phyloP scores from a whole-genome alignment of 371 early-diverging fungal species.

The Mortierella sp. region DNA sequence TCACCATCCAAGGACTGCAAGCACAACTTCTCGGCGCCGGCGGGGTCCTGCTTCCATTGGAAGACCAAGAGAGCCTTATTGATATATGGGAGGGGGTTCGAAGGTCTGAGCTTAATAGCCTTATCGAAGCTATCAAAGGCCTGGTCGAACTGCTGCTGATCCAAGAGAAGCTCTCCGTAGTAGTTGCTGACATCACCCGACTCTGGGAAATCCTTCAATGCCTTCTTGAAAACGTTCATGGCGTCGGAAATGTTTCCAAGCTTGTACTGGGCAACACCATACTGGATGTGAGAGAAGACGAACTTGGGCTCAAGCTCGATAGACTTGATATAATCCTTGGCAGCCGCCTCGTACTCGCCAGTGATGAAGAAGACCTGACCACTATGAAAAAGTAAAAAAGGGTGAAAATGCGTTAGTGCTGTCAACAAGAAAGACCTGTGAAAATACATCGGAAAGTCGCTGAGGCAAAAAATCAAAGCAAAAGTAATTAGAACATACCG shows the following conservation, averaged over 20 bases:
- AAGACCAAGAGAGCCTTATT: constrained; percentile 95
- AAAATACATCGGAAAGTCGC: neutral
- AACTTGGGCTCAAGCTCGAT: constrained; percentile 86
- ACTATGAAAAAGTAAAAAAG: constrained; percentile 14
- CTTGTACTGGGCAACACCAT: constrained; percentile 95
- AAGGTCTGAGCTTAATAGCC: constrained; percentile 77
- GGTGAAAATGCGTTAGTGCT: neutral
- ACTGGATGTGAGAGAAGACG: constrained; percentile 94
- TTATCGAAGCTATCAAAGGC: constrained; percentile 84
- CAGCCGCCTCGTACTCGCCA: constrained; percentile 83
- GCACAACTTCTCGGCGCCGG: constrained; percentile 84
- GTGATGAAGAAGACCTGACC: constrained; percentile 78
- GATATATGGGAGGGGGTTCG: constrained; percentile 93
- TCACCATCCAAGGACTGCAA: constrained; percentile 83
- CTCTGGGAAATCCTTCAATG: constrained; percentile 82
- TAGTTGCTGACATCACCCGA: constrained; percentile 96
- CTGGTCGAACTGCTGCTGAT: constrained; percentile 85
- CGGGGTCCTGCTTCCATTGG: constrained; percentile 84
- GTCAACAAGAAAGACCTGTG: too few species aligned
- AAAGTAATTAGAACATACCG: constrained; percentile 51
- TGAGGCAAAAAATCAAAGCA: neutral
- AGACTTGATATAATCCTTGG: constrained; percentile 87
- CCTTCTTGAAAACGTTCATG: constrained; percentile 84
- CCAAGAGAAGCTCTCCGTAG: constrained; percentile 94
- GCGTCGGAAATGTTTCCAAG: constrained; percentile 80